Percentiles rank a stretch among this genome's conserved stretches.
Conservation (phyloP, 768 basidiomycete genomes). For the Artomyces pyxidatus region DNA sequence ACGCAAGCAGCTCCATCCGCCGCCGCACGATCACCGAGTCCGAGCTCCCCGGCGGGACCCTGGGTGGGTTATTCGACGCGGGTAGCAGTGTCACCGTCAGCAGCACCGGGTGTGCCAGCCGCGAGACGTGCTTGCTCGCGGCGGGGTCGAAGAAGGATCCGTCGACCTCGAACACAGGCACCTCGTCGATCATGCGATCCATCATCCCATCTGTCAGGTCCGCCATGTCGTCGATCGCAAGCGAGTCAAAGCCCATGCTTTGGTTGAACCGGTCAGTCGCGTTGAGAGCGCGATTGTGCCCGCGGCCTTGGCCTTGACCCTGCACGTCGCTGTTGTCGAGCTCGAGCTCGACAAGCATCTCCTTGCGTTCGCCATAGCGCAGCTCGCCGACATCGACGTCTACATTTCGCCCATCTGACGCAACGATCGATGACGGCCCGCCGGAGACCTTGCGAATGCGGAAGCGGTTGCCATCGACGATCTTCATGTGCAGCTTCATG, state of each 20-base stretch:
- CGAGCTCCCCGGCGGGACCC: constrained; percentile 33
- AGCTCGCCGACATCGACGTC: constrained; percentile 94
- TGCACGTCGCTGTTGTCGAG: constrained; percentile 63
- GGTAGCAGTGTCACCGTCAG: constrained; percentile 90
- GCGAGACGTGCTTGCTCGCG: constrained; percentile 73
- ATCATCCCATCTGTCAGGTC: constrained; percentile 88
- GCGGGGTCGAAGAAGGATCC: constrained; percentile 92
- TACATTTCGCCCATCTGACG: constrained; percentile 88
- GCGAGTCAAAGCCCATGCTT: constrained; percentile 72
- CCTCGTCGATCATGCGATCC: constrained; percentile 96
- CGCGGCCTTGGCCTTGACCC: constrained; percentile 10
- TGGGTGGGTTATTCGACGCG: constrained; percentile 24
- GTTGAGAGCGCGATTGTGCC: constrained; percentile 37
- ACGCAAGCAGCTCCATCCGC: constrained; percentile 92
- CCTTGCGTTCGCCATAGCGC: constrained; percentile 92
- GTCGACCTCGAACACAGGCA: constrained; percentile 93
- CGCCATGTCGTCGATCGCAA: constrained; percentile 60
- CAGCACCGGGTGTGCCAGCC: constrained; percentile 89
- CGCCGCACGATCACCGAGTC: constrained; percentile 89
- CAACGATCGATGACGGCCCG: constrained; percentile 77
- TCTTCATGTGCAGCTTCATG: constrained; percentile 93
- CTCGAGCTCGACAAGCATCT: constrained; percentile 96
- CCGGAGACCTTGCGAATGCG: constrained; percentile 92
- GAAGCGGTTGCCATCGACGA: constrained; percentile 86
- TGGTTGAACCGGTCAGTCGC: constrained; percentile 88